phyloP scores from a whole-genome alignment of 768 basidiomycete genomes.

The Chlorophyllum brunneum region DNA sequence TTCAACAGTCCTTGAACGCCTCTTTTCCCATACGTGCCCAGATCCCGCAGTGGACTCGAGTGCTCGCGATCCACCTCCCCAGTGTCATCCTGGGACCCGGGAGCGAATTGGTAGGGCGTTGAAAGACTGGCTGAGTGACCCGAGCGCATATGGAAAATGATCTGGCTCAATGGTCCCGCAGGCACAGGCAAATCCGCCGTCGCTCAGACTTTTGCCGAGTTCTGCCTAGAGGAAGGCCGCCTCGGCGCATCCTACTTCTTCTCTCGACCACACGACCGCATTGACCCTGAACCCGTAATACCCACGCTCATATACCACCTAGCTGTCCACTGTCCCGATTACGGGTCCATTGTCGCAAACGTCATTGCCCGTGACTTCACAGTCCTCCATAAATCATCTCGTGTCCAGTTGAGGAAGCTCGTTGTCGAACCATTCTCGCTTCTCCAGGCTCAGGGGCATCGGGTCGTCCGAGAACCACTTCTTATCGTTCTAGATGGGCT shows the following conservation, averaged over 20 bases:
- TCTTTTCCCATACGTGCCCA: no score
- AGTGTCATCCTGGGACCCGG: slow-evolving; percentile 1
- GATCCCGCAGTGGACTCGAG: not conserved
- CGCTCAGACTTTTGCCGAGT: slow-evolving; percentile 6
- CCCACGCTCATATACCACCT: slow-evolving; percentile 6
- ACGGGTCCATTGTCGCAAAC: not conserved
- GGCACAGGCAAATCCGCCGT: slow-evolving; percentile 11
- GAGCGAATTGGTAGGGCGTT: not conserved
- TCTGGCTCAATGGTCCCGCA: slow-evolving; percentile 8
- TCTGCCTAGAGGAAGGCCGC: not conserved
- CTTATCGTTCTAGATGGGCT: slow-evolving; percentile 2
- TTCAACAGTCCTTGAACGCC: no score
- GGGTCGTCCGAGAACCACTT: not conserved
- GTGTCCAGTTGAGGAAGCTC: slow-evolving; percentile 1
- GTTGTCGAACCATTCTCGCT: not conserved
- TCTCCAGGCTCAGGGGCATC: no score
- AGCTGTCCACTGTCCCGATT: not conserved
- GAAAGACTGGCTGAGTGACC: not conserved
- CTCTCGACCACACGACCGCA: not conserved
- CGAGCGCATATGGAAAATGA: not conserved
- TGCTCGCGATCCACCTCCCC: not conserved
- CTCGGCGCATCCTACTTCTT: slow-evolving; percentile 12
- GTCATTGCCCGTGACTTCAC: not conserved
- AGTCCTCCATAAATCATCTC: not conserved
- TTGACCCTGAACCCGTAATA: not conserved